These are phyloP conservation scores for Solanum aculeatissimum DNA, from an alignment of 305 asterid species.

Conservation along the genomic window DNA sequence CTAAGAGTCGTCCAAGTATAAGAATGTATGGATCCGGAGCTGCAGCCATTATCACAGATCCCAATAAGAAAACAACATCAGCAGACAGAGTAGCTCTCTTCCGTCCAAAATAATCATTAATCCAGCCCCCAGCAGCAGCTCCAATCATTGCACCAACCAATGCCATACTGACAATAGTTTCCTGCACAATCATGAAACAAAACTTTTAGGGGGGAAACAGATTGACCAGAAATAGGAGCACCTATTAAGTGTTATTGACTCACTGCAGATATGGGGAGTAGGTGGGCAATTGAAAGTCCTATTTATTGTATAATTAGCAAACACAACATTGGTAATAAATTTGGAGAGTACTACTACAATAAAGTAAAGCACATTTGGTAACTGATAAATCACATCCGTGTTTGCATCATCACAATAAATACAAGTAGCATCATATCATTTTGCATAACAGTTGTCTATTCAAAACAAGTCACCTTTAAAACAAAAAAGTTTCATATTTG, in stretches of 20 bases:
- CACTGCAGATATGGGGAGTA: neutral
- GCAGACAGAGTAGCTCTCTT: conserved; percentile 86
- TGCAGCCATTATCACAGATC: conserved; percentile 76
- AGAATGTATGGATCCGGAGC: conserved; percentile 79
- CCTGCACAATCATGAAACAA: conserved; percentile 33
- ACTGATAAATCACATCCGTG: neutral
- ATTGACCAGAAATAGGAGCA: neutral
- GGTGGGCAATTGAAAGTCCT: neutral
- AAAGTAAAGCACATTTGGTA: neutral
- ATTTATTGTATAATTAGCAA: neutral
- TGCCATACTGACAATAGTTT: conserved; percentile 97
- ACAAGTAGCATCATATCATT: neutral
- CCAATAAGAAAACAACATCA: conserved; percentile 72
- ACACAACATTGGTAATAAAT: neutral
- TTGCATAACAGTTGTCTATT: neutral
- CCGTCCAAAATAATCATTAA: conserved; percentile 79
- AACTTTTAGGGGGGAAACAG: neutral
- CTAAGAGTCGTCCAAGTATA: conserved; percentile 66
- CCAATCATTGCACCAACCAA: conserved; percentile 93
- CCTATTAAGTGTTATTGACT: neutral
- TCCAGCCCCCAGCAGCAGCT: conserved; percentile 90
- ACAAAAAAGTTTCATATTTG: neutral
- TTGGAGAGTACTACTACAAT: neutral
- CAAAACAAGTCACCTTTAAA: neutral
- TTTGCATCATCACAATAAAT: neutral